These are phyloP conservation scores for Aspergillus baeticus DNA, from an alignment of 495 filamentous ascomycete genomes.

Conservation along the genomic window DNA sequence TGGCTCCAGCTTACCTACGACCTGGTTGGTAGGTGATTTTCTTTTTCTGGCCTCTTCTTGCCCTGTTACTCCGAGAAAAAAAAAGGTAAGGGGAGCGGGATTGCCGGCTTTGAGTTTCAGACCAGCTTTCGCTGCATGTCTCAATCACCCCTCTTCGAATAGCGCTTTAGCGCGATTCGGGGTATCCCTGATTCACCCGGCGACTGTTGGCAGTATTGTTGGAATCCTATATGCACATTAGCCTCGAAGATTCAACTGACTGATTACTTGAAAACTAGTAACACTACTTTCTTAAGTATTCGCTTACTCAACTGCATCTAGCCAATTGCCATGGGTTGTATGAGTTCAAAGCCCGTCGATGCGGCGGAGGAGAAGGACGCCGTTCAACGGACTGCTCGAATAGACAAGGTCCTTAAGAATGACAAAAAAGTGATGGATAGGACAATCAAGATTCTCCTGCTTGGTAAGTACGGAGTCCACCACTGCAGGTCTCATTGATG, in stretches of 20 bases:
- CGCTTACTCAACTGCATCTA: not conserved
- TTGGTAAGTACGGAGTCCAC: conserved; percentile 55
- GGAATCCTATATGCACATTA: not conserved
- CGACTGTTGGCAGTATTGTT: not conserved
- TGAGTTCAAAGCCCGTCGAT: conserved; percentile 40
- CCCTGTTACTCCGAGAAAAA: not conserved
- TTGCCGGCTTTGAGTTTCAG: not conserved
- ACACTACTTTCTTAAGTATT: not conserved
- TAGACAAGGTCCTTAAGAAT: conserved; percentile 72
- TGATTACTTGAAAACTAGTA: not conserved
- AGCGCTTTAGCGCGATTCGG: not conserved
- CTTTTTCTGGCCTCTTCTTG: not conserved
- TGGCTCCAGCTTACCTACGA: not conserved
- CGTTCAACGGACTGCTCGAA: conserved; percentile 50
- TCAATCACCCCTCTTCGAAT: not conserved
- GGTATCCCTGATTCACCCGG: conserved; percentile 32
- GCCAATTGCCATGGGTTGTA: conserved; percentile 41
- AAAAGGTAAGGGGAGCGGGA: not conserved
- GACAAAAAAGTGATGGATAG: conserved; percentile 79
- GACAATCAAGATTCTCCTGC: conserved; percentile 80
- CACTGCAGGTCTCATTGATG: not conserved
- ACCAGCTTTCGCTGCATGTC: not conserved
- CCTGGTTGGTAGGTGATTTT: conserved; percentile 5
- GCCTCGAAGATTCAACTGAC: not conserved
- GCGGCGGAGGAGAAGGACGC: conserved; percentile 39